Percentiles rank a stretch among this genome's conserved stretches.
Evolutionary conservation across 2,329 filamentous ascomycete species (phyloP).

Genomic region (Colletotrichum tanaceti): DNA sequence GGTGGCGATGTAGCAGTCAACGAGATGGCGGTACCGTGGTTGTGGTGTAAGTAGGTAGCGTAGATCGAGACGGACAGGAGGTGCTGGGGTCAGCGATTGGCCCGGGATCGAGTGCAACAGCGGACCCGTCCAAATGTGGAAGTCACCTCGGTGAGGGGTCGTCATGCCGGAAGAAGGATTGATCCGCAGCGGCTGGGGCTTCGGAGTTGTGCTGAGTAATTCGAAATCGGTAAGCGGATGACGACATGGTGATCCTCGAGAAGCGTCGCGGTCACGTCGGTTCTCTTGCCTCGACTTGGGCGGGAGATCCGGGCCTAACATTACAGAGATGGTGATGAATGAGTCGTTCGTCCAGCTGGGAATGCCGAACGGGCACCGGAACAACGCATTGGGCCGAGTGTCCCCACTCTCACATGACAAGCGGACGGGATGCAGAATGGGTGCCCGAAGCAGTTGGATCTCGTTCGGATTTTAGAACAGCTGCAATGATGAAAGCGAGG

Average conservation of each 20-base stretch:
- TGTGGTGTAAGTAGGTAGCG: constrained; percentile 2
- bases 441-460: constrained; percentile 2
- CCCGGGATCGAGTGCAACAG: constrained; percentile 4
- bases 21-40: constrained; percentile 3
- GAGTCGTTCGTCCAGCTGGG: constrained; percentile 1
- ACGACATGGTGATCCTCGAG: constrained; percentile 9
- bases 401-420: constrained; percentile 33
- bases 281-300: constrained; percentile 17
- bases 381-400: constrained; percentile 31
- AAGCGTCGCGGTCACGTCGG: constrained; percentile 13
- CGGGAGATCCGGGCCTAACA: constrained; percentile 16
- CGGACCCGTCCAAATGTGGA: constrained; percentile 18
- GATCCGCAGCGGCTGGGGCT: constrained; percentile 7
- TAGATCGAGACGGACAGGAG: neutral
- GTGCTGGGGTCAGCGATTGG: constrained; percentile 26
- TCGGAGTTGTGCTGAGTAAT: neutral
- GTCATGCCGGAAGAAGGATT: constrained; percentile 25
- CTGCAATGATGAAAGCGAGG: neutral
- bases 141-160: constrained; percentile 21
- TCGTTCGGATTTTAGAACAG: neutral
- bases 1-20: neutral
- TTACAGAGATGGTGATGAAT: constrained; percentile 5
- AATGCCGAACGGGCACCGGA: constrained; percentile 29
- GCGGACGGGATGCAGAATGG: neutral
- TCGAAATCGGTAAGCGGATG: neutral